Base-by-base conservation (phyloP, 495 filamentous ascomycete species). In the Daldinia loculata region DNA sequence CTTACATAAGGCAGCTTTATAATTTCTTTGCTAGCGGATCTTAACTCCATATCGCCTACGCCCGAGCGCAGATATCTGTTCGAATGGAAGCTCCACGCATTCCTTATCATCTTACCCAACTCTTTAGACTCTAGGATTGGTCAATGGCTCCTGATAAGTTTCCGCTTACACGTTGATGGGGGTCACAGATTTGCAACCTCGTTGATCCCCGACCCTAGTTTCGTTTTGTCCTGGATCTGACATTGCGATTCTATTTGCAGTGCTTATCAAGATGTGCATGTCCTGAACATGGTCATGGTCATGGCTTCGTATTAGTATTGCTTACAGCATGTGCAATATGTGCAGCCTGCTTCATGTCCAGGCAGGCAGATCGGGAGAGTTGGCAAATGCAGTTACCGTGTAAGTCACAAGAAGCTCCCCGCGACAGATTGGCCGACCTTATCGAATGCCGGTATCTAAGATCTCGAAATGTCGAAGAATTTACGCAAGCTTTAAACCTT, bases 91-190 rank as follows among this genome's bases (percentile, higher is more conserved):
- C 24, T 38, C 65, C 56, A 58, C 30, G 34, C 1, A 59, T 56
- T 30, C 56, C 70, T 72, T 72, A 72, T 72, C 70, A 69, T 17
- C 24, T 1, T 2, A 0, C 6, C 2, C 0, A 53, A 30, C 26
- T 5, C 50, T 17, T 24, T 5, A 3, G 19, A 17, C 50, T 29
- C 50, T 57, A 27, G 61, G 45, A 69, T 73, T 73, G 66, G 70
- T 6, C 70, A 73, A 73, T 66, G 6, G 11, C 11, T 39, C 11
- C 32, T 55, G 70, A 73, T 73, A 65, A 69, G 61, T 69, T 63
- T 64, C 70, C 61, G 70, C 65, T 72, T 72, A 72, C 70, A 61
- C 56, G 22, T 69, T 66, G 17, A 72, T 66, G 70, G 70, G 70
- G 70, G 70, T 73, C 66, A 62, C 51, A 8, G 52, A 73, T 73